A percentile compares a stretch with the other conserved stretches of the same genome.
Conservation (phyloP, 805 yeast genomes). For the Wickerhamomyces queroliae region DNA sequence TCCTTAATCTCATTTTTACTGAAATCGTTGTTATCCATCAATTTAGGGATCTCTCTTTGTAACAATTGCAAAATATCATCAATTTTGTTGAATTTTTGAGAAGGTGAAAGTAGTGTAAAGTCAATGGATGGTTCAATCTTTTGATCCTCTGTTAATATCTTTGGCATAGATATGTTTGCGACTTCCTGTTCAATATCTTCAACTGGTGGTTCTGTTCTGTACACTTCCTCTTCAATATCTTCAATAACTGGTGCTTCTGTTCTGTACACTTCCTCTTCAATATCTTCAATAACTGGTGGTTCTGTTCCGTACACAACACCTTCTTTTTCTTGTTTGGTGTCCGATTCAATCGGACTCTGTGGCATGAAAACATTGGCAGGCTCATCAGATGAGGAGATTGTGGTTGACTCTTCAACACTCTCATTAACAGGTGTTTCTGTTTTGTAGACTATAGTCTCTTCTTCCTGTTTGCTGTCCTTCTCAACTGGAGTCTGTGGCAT, state of each 20-base stretch:
- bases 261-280: neutral
- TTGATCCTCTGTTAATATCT: neutral
- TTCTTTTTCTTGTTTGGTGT: neutral
- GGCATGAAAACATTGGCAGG: neutral
- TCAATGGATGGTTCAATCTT: neutral
- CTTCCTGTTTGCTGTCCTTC: neutral
- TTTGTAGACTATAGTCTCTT: neutral
- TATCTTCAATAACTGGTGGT: too few species aligned
- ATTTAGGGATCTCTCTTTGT: constrained; percentile 1
- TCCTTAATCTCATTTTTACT: neutral
- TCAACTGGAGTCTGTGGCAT: neutral
- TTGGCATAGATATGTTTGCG: neutral
- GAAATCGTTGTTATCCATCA: neutral
- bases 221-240: too few species aligned
- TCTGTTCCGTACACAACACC: neutral
- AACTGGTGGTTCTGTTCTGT: neutral
- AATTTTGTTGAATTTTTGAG: neutral
- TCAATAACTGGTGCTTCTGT: too few species aligned
- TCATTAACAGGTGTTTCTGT: constrained; percentile 1
- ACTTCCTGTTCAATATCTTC: too few species aligned
- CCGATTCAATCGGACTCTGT: too few species aligned
- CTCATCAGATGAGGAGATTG: neutral
- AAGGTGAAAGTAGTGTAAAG: neutral
- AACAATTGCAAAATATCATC: constrained; percentile 1
- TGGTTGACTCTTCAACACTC: constrained; percentile 8